A percentile compares a stretch with the other conserved stretches of the same genome.
Evolutionary conservation across 2,329 filamentous ascomycete species (phyloP).

Genomic region (Alternaria ethzedia): DNA sequence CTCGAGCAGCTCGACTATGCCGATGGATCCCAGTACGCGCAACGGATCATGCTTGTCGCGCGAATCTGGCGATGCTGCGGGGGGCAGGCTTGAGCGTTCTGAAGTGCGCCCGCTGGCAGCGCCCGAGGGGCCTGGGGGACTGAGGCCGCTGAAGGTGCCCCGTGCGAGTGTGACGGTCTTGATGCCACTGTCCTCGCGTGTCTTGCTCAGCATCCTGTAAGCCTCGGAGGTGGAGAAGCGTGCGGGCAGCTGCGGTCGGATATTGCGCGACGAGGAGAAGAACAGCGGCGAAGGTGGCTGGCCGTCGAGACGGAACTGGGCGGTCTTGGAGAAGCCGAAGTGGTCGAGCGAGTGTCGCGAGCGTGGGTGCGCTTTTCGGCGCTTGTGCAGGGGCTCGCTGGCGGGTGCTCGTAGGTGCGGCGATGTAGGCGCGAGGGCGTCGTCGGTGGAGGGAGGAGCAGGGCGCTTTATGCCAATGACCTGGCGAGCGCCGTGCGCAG

Average conservation of each 20-base stretch:
- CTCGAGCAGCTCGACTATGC: constrained; percentile 75
- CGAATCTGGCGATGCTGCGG: constrained; percentile 60
- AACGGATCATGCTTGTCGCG: constrained; percentile 56
- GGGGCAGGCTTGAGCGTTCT: constrained; percentile 60
- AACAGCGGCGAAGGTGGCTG: constrained; percentile 59
- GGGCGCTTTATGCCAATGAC: constrained; percentile 33
- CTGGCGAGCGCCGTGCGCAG: constrained; percentile 13
- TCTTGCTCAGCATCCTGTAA: constrained; percentile 61
- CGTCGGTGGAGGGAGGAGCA: constrained; percentile 1
- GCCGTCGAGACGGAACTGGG: constrained; percentile 24
- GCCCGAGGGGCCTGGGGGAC: constrained; percentile 52
- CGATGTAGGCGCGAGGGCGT: not conserved
- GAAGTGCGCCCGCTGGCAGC: constrained; percentile 62
- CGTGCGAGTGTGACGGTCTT: constrained; percentile 60
- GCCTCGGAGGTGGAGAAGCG: constrained; percentile 65
- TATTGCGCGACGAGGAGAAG: constrained; percentile 55
- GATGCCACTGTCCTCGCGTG: constrained; percentile 58
- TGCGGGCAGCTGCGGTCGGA: constrained; percentile 54
- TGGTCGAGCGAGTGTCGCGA: constrained; percentile 47
- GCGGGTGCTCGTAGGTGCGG: constrained; percentile 10
- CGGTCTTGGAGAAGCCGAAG: constrained; percentile 36
- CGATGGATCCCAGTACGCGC: constrained; percentile 67
- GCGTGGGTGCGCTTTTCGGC: constrained; percentile 33
- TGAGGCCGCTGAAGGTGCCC: constrained; percentile 51
- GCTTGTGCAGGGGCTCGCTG: constrained; percentile 47